Conservation (phyloP, 176 grass and related monocot genomes). For the Musa troglodytarum region DNA sequence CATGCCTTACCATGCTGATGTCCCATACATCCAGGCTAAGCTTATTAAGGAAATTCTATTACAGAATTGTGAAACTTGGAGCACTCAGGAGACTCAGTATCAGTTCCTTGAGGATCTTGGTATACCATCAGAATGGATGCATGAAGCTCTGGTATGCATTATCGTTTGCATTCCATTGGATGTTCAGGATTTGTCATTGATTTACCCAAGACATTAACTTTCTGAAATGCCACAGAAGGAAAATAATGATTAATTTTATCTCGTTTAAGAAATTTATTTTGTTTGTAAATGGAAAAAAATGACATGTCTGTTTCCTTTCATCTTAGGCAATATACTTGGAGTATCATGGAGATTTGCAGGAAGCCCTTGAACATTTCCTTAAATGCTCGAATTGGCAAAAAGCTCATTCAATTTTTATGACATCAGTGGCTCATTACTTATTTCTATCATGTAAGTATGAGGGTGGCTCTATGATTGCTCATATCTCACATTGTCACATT, state of each 20-base stretch:
- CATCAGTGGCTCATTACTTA: slow-evolving; percentile 61
- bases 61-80: slow-evolving; percentile 78
- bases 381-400: slow-evolving; percentile 69
- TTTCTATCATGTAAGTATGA: slow-evolving; percentile 80
- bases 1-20: slow-evolving; percentile 55
- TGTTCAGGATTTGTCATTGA: not conserved
- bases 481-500: not conserved
- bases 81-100: slow-evolving; percentile 51
- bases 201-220: no score
- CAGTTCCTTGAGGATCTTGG: slow-evolving; percentile 78
- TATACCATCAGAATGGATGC: slow-evolving; percentile 82
- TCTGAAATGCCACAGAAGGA: no score
- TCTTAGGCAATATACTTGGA: slow-evolving; percentile 77
- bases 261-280: slow-evolving; percentile 4
- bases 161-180: slow-evolving; percentile 15
- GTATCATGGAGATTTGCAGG: slow-evolving; percentile 54
- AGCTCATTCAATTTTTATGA: slow-evolving; percentile 83
- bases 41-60: slow-evolving; percentile 70
- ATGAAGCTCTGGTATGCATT: slow-evolving; percentile 66
- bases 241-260: not conserved
- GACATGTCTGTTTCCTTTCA: slow-evolving; percentile 6
- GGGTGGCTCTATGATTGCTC: not conserved
- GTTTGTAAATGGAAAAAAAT: not conserved
- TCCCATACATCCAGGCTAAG: slow-evolving; percentile 67
- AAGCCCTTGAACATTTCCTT: slow-evolving; percentile 73